Base-by-base conservation (phyloP, 208 protist genomes). In the Leishmania braziliensis region DNA sequence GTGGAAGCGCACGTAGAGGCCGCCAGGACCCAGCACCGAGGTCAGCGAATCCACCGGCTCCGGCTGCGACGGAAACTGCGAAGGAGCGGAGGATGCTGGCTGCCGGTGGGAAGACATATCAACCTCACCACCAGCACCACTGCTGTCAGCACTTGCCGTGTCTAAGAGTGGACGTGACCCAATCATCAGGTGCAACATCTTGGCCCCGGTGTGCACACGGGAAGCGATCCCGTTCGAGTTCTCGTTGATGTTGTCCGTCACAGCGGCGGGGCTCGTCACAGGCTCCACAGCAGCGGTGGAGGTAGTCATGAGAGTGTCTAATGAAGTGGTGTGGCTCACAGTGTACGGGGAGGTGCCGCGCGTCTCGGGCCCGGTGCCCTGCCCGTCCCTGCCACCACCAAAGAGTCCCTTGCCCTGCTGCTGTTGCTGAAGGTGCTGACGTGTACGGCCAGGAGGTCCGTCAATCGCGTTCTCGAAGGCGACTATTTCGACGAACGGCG, bases 1-100 rank as follows among this genome's bases (percentile, higher is more conserved):
- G 85, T 97, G 94, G 5, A 97, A 82, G 48, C 89, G 88, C 3
- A 97, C 60, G 77, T 91, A 89, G 53, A 97, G 81, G 16, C 94
- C 94, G 48, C 83, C 81, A 12, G 81, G 77, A 2, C 94, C 94
- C 5, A 95, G 50, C 51, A 91, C 84, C 0, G 86, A 78, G 2
- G 89, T 84, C 14, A 97, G 78, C 16, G 78, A 36, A 79, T 96
- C 86, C 9, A 71, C 53, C 36, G 66, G 36, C 16, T 78, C 80
- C n/a, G 84, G 68, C 56, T 75, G 73, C 39, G 48, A 58, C 1
- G 84, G 78, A 48, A 81, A 74, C 54, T 82, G 78, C 14, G 82
- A 75, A 10, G 63, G 29, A 10, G 78, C 79, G 14, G 39, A 23
- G 1, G 39, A 51, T 1, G 58, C 0, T 23, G 6, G 39, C 2